A percentile compares a stretch with the other conserved stretches of the same genome.
Conservation (phyloP, 192 early-diverging fungal species). For the Coemansia sp. region DNA sequence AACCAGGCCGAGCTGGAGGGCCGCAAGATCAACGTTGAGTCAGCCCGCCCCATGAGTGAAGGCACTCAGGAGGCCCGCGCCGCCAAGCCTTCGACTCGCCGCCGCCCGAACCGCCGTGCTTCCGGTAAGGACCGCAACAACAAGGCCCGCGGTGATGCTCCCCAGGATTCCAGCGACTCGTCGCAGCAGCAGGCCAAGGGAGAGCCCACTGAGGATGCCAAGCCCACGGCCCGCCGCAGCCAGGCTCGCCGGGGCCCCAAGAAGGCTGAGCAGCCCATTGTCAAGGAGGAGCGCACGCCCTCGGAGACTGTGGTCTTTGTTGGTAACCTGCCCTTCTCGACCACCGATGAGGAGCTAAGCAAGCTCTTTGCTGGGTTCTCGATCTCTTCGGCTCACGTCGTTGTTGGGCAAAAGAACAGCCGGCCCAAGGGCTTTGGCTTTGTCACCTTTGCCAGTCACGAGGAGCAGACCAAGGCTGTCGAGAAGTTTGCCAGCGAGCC, state of each 20-base stretch:
- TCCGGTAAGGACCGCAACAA: conserved; percentile 12
- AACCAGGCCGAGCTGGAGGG: conserved; percentile 84
- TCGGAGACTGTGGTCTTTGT: conserved; percentile 69
- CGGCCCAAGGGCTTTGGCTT: conserved; percentile 95
- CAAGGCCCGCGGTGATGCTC: conserved; percentile 24
- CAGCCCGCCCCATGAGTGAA: conserved; percentile 66
- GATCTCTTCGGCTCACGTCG: conserved; percentile 73
- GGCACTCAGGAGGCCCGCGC: conserved; percentile 23
- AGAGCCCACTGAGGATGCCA: conserved; percentile 10
- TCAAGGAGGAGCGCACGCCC: conserved; percentile 32
- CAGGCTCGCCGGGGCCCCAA: conserved; percentile 3
- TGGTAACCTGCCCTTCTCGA: conserved; percentile 75
- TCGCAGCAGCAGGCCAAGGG: background rate
- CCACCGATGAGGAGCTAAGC: conserved; percentile 67
- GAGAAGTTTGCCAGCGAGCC: conserved; percentile 24
- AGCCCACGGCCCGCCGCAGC: conserved; percentile 1
- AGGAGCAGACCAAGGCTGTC: conserved; percentile 62
- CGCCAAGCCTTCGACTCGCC: conserved; percentile 21
- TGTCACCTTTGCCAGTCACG: conserved; percentile 75
- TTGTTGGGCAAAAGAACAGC: conserved; percentile 60
- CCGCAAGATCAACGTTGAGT: conserved; percentile 88
- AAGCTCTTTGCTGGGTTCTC: conserved; percentile 71
- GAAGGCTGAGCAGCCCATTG: conserved; percentile 13
- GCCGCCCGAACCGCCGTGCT: conserved; percentile 26
- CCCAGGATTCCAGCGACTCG: conserved; percentile 25